phyloP scores from a whole-genome alignment of 345 rosid genomes.

The Eucalyptus rudis region DNA sequence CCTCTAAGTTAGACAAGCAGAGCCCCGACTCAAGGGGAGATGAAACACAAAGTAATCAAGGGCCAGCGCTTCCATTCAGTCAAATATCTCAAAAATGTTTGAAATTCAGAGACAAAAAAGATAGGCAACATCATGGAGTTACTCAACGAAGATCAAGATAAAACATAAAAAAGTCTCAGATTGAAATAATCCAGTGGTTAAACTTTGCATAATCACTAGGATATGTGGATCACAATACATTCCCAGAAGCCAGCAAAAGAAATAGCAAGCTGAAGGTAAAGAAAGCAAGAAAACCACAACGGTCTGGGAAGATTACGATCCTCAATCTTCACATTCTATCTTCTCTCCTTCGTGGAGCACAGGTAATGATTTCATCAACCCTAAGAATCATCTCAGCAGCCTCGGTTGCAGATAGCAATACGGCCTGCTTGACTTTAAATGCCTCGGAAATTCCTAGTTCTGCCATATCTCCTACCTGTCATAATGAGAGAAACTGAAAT shows the following conservation, averaged over 20 bases:
- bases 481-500: not conserved
- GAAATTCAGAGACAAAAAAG: not conserved
- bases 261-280: not conserved
- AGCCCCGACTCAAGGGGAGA: not conserved
- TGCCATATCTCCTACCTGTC: slow-evolving; percentile 85
- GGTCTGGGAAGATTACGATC: not conserved
- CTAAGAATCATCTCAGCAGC: slow-evolving; percentile 58
- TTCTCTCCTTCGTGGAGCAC: slow-evolving; percentile 39
- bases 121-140: not conserved
- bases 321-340: slow-evolving; percentile 45
- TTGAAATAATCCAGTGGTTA: not conserved
- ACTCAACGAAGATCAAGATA: not conserved
- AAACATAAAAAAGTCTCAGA: not conserved
- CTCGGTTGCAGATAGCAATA: slow-evolving; percentile 90
- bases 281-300: not conserved
- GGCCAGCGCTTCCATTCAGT: not conserved
- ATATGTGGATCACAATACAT: not conserved
- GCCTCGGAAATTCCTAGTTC: slow-evolving; percentile 81
- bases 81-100: not conserved
- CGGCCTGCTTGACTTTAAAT: slow-evolving; percentile 94
- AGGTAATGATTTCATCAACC: slow-evolving; percentile 37
- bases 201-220: not conserved
- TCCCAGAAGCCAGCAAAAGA: not conserved
- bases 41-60: not conserved
- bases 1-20: not conserved